These are phyloP conservation scores for Aphanomyces cochlioides DNA, from an alignment of 352 stramenopile genomes.

Conservation along the genomic window DNA sequence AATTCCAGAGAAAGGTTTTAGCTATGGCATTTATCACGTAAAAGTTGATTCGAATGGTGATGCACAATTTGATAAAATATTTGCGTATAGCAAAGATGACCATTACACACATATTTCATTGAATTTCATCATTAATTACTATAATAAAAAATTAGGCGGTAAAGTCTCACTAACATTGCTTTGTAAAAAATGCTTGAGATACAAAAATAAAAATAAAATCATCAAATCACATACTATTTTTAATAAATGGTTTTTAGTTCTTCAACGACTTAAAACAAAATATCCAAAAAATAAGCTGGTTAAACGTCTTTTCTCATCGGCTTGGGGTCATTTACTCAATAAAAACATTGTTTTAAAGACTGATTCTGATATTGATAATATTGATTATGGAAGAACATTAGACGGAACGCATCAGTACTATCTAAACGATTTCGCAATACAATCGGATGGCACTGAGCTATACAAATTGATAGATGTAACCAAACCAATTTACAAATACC, in stretches of 20 bases:
- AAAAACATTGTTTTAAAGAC: neutral
- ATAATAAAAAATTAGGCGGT: conserved; percentile 1
- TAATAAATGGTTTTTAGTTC: conserved; percentile 4
- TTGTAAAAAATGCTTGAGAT: conserved; percentile 5
- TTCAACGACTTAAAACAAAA: conserved; percentile 4
- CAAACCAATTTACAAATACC: conserved; percentile 2
- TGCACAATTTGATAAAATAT: neutral
- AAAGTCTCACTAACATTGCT: neutral
- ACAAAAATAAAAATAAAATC: conserved; percentile 18
- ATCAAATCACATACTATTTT: neutral
- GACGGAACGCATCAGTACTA: neutral
- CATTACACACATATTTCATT: conserved; percentile 4
- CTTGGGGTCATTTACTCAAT: neutral
- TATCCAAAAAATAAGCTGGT: conserved; percentile 20
- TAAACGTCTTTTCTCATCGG: neutral
- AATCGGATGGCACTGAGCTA: neutral
- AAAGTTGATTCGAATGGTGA: conserved; percentile 9
- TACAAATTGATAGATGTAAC: conserved; percentile 8
- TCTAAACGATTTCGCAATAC: neutral
- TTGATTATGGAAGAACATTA: neutral
- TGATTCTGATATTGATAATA: neutral
- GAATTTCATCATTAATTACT: conserved; percentile 1
- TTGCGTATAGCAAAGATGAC: neutral
- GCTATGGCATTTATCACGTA: conserved; percentile 17
- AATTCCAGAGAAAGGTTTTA: neutral